A percentile compares a stretch with the other conserved stretches of the same genome.
Evolutionary conservation across 1,284 basidiomycete species (phyloP).

Genomic region (Fomitiporia mediterranea): DNA sequence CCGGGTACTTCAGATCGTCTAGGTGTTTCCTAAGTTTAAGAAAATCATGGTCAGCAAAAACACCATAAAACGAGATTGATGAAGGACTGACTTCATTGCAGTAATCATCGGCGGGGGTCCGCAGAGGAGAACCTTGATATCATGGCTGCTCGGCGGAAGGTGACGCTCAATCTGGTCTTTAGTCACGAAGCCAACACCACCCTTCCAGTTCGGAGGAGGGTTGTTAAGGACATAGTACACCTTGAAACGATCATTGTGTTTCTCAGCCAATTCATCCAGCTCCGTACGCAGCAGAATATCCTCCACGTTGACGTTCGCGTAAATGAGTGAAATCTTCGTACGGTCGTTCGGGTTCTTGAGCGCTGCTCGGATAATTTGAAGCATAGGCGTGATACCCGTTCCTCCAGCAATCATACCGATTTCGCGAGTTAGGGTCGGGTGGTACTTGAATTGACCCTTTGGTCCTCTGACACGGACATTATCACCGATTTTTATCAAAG

Average conservation of each 20-base stretch:
- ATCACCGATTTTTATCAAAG: conserved; percentile 79
- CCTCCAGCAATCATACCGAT: conserved; percentile 97
- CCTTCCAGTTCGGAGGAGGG: conserved; percentile 81
- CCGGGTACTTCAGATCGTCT: conserved; percentile 81
- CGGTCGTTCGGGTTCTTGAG: conserved; percentile 83
- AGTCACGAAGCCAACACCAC: conserved; percentile 88
- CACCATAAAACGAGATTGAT: not conserved
- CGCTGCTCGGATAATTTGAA: conserved; percentile 90
- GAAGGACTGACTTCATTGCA: conserved; percentile 83
- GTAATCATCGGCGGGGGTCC: conserved; percentile 92
- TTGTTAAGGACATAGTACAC: conserved; percentile 94
- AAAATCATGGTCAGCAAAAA: conserved; percentile 14
- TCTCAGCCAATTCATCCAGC: conserved; percentile 72
- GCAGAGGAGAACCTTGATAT: conserved; percentile 85
- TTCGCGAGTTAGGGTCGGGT: conserved; percentile 61
- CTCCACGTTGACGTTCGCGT: conserved; percentile 89
- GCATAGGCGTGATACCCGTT: conserved; percentile 97
- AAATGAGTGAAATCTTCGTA: conserved; percentile 84
- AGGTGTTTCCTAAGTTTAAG: conserved; percentile 72
- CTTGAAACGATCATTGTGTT: conserved; percentile 69
- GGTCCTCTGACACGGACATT: conserved; percentile 90
- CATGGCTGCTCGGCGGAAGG: conserved; percentile 56
- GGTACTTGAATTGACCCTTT: conserved; percentile 89
- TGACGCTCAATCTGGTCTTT: conserved; percentile 88
- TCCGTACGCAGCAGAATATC: conserved; percentile 89